Base-by-base conservation (phyloP, 345 rosid genomes). In the Populus tremula region DNA sequence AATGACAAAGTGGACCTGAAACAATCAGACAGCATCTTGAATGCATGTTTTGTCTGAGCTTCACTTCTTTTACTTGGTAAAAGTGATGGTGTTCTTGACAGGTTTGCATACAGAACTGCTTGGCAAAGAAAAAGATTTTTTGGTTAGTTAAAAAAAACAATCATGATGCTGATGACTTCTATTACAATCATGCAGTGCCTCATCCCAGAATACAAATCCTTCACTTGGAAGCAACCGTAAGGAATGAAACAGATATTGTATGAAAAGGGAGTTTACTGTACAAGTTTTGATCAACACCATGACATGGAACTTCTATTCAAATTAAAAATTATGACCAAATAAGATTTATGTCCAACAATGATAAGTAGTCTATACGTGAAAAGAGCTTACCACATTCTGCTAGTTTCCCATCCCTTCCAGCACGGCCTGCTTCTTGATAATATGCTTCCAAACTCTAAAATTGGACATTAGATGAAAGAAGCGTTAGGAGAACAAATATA, bases 381-480 rank as follows among this genome's bases (percentile, higher is more conserved):
- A 70, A 31, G 71, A 73, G 65, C 97, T 86, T 80, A 92, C 98
- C 82, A 73, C 98, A 94, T 71, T 92, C 92, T 59, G 98, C 91
- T 77, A 87, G 80, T 80, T 91, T 86, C 36, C 97, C 97, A 82
- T 94, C 98, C 80, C 98, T 90, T 87, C 98, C 97, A 81, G 97
- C 96, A 85, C 98, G 97, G 68, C 98, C 98, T 61, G 96, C 94
- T 90, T 94, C 98, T 89, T 94, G 98, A 88, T 94, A 91, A 84
- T 94, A 94, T 65, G 97, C 96, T 84, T 94, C 98, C 80, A 92
- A 78, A 84, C 96, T 90, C 98, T 94, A 91, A 35, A 74, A 78
- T 77, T 76, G 56, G 73, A 75, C 70, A 77, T 33, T 68, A 50
- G 61, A 67, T 36, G 61, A 43, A 49, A 45, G 36, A 74, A 23